Evolutionary conservation across 345 rosid genomes (phyloP), one percentile per base, ranked within the genome.

Genomic region (Hevea brasiliensis): DNA sequence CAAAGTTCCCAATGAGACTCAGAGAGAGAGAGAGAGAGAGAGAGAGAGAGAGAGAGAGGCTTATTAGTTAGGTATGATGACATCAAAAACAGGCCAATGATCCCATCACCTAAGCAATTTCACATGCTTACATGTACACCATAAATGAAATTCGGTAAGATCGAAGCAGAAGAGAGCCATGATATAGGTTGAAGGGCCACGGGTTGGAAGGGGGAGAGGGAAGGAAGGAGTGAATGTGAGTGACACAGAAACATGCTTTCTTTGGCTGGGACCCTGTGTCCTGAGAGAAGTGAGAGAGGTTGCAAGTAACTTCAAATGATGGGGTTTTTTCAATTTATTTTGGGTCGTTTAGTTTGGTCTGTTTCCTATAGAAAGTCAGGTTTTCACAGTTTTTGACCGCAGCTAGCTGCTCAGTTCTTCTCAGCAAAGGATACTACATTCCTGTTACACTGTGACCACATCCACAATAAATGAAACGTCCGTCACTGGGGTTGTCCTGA

Each of bases 371-470:
- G 35, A 60, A 42, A 67, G 74, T 68, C 68, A 59, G 45, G 44
- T 27, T 83, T 70, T 59, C 74, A 80, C 76, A 66, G 65, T 73
- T 73, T 74, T 81, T 81, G 81, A 81, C 78, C 77, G 24, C n/a
- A 61, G 48, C 68, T 61, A 71, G 65, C 54, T 47, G 61, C 47
- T 42, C 73, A 32, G 60, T 42, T 70, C 45, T 32, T 62, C n/a
- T 57, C 72, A 68, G 72, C 67, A 45, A 55, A 70, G 37, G 61
- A 64, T 45, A 20, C 84, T 81, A 76, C 88, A 81, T 72, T 81
- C 61, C 77, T 76, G 80, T 73, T 76, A 53, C 72, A 11, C 83
- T 77, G 72, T 45, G 62, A 63, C 55, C 61, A 3, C 72, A 79
- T 59, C 55, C 61, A 3, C 72, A 79, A n/a, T 81, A 63, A 81